A percentile compares a stretch with the other conserved stretches of the same genome.
These are phyloP conservation scores for Metarhizium humberi DNA, from an alignment of 2,329 filamentous ascomycete species.

Conservation along the genomic window DNA sequence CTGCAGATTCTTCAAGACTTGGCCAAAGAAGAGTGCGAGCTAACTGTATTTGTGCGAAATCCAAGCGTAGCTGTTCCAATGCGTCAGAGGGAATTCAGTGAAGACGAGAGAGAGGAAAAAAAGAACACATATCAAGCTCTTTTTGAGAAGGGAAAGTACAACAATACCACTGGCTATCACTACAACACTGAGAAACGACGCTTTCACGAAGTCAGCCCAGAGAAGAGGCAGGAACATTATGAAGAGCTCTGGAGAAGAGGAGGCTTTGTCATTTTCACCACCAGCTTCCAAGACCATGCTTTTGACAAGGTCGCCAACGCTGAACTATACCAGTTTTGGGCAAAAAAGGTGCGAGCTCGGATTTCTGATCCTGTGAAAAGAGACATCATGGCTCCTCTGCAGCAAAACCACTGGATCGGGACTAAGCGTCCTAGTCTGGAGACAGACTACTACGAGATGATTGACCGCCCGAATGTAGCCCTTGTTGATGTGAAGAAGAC, in stretches of 20 bases:
- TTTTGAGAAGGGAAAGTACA: slow-evolving; percentile 11
- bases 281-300: slow-evolving; percentile 27
- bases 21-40: slow-evolving; percentile 23
- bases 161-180: not conserved
- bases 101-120: slow-evolving; percentile 33
- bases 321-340: slow-evolving; percentile 39
- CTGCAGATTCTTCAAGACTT: slow-evolving; percentile 21
- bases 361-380: slow-evolving; percentile 33
- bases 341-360: slow-evolving; percentile 30
- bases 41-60: slow-evolving; percentile 46
- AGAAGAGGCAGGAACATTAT: slow-evolving; percentile 33
- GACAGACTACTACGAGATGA: too few relatives aligned
- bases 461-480: too few relatives aligned
- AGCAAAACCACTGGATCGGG: too few relatives aligned
- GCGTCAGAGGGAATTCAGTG: slow-evolving; percentile 35
- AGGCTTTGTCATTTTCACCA: slow-evolving; percentile 36
- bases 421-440: too few relatives aligned
- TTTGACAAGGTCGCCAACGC: slow-evolving; percentile 32
- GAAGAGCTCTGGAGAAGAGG: slow-evolving; percentile 35
- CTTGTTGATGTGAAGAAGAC: too few relatives aligned
- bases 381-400: slow-evolving; percentile 18
- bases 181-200: slow-evolving; percentile 5
- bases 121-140: slow-evolving; percentile 18
- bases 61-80: slow-evolving; percentile 51
- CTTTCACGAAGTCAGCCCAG: slow-evolving; percentile 14